Evolutionary conservation across 345 rosid species (phyloP), one percentile per base, ranked within the genome.

Genomic region (Populus tremula): DNA sequence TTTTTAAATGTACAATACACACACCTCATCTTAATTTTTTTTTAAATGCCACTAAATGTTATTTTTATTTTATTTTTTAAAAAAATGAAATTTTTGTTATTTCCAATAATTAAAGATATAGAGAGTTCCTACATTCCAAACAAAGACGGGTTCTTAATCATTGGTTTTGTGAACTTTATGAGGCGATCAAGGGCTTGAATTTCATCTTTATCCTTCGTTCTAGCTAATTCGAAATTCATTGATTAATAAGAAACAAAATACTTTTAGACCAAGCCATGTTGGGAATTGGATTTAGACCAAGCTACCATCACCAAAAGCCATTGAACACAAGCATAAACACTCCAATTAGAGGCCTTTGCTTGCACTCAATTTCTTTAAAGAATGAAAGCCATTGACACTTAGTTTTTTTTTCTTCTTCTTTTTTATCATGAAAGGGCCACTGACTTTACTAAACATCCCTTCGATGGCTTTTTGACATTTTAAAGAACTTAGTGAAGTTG

Each of bases 71-170:
- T 69, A 67, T n/a, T 43, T 69, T 70, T 17, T 10, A 41, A 43
- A 41, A 43, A 76, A 35, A 43, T 56, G 49, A 65, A 65, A 74
- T 23, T 23, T 11, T 12, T 23, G 25, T 23, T 59, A 31, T 73
- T 76, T 39, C 63, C 68, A 70, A 33, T 33, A 33, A 33, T 69
- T 72, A 39, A 31, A 54, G 21, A 16, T 65, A 25, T 25, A 25
- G 25, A 75, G 76, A 25, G 43, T 33, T 35, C 78, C 33, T 62
- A 70, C 76, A 53, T 78, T 76, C 79, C 73, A 78, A 78, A 68
- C 78, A 76, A 80, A 13, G 78, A 64, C 80, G 78, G 62, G 65
- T 66, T 21, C 29, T 66, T 49, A 64, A 83, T 85, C 73, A 82
- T 82, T 73, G 81, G 53, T 7, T 75, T 70, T 75, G 50, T 50